Conservation (phyloP, 2,329 filamentous ascomycete genomes). For the Trichoderma oligosporum region DNA sequence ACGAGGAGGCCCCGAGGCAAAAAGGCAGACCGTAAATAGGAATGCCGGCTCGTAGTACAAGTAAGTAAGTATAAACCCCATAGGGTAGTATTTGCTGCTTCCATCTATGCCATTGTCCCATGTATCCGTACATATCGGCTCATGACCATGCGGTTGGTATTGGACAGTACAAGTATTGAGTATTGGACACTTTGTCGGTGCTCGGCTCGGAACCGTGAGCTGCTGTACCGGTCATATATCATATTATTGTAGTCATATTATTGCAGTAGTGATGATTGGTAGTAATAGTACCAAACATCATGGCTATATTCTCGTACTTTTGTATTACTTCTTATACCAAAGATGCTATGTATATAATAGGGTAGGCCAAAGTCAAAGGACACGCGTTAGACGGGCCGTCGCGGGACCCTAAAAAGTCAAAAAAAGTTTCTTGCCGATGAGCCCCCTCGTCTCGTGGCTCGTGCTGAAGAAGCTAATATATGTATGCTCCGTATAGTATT, state of each 20-base stretch:
- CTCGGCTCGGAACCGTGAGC: too few species aligned
- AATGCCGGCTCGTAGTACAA: not conserved
- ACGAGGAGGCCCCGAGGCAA: not conserved
- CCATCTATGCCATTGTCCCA: not conserved
- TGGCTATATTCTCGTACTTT: too few species aligned
- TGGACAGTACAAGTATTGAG: too few species aligned
- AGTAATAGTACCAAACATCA: too few species aligned
- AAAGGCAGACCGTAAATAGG: not conserved
- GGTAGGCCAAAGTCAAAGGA: not conserved
- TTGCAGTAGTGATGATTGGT: too few species aligned
- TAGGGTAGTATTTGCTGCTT: not conserved
- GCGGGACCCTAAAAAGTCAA: conserved; percentile 1
- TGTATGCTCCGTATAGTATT: not conserved
- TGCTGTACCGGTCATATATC: not conserved
- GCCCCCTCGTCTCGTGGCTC: not conserved
- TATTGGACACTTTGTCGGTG: not conserved
- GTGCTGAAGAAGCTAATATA: not conserved
- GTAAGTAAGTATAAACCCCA: not conserved
- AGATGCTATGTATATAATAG: too few species aligned
- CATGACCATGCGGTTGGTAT: not conserved
- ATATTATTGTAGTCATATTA: too few species aligned
- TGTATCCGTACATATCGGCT: not conserved
- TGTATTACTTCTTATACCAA: not conserved
- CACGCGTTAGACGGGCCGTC: conserved; percentile 16
- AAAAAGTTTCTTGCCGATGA: not conserved